Evolutionary conservation across 1,284 basidiomycete species (phyloP), one percentile per base, ranked within the genome.

Genomic region (Mycosarcoma maydis): DNA sequence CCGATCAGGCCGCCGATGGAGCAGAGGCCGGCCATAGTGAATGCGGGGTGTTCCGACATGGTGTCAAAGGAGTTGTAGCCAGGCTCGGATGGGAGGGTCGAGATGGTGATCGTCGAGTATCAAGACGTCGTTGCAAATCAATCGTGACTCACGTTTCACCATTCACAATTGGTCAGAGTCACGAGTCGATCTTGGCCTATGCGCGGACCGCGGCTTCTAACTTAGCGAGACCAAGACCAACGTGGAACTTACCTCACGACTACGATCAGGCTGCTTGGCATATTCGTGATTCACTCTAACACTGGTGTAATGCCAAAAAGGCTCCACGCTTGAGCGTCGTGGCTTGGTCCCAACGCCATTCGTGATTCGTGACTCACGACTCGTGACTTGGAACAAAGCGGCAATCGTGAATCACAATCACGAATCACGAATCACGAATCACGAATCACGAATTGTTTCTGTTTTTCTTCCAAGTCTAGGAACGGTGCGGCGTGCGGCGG

Each of bases 41-140:
- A 90, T 57, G 91, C 90, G 70, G 90, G 90, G 81, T 90, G 88
- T 48, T 90, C 89, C 82, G 90, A 91, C 90, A 94, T 74, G 6
- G 19, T 27, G 8, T 22, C 5, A n/a, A n/a, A n/a, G n/a, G n/a
- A n/a, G n/a, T n/a, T n/a, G n/a, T n/a, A n/a, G n/a, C n/a, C n/a
- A n/a, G n/a, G n/a, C n/a, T n/a, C n/a, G n/a, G n/a, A n/a, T n/a
- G n/a, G 10, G 11, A 7, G 20, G 8, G 24, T 13, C 10, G 16
- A 36, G 34, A 22, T 27, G n/a, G 22, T 26, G 32, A 27, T 19
- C 32, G 13, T 47, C 14, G 9, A 7, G 32, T 17, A 10, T 17
- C 19, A 29, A 29, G 27, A 29, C 13, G 27, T 29, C 3, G 44
- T 6, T 6, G 30, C 19, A 42, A 19, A 41, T 27, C 14, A 22